Evolutionary conservation across 106 monocot genomes (phyloP).

Genomic region (Agapanthus africanus): DNA sequence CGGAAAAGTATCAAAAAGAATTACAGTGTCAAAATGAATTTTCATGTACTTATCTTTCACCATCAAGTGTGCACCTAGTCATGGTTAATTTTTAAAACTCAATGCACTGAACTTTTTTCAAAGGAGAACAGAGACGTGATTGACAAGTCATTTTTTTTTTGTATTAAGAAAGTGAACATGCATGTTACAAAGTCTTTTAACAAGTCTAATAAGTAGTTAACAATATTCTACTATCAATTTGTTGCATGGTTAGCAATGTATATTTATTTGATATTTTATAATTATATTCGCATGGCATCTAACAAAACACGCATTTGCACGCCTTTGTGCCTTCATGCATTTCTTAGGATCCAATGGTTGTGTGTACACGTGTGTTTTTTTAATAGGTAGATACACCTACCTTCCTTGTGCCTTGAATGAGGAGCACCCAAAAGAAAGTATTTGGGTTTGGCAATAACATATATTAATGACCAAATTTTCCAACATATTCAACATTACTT

Average conservation of each 20-base stretch:
- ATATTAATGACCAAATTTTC: too few relatives aligned
- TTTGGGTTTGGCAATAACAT: too few relatives aligned
- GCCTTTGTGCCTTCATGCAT: neutral
- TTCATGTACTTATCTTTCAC: too few relatives aligned
- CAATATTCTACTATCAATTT: neutral
- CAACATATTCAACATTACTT: too few relatives aligned
- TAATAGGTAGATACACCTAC: neutral
- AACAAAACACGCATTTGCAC: neutral
- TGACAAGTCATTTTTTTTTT: neutral
- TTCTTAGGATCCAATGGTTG: neutral
- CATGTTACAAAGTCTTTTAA: neutral
- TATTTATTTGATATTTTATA: neutral
- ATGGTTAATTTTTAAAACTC: neutral
- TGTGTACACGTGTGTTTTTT: neutral
- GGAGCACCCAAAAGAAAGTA: too few relatives aligned
- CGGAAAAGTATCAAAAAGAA: too few relatives aligned
- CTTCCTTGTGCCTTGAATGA: neutral
- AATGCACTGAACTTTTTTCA: neutral
- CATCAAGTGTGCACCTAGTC: neutral
- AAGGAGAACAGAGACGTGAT: slow-evolving; percentile 2
- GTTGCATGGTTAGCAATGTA: neutral
- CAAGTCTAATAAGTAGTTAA: neutral
- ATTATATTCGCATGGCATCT: neutral
- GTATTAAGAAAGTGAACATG: neutral
- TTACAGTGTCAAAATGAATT: too few relatives aligned